Conservation (phyloP, 106 monocot species). For the Triglochin maritima region DNA sequence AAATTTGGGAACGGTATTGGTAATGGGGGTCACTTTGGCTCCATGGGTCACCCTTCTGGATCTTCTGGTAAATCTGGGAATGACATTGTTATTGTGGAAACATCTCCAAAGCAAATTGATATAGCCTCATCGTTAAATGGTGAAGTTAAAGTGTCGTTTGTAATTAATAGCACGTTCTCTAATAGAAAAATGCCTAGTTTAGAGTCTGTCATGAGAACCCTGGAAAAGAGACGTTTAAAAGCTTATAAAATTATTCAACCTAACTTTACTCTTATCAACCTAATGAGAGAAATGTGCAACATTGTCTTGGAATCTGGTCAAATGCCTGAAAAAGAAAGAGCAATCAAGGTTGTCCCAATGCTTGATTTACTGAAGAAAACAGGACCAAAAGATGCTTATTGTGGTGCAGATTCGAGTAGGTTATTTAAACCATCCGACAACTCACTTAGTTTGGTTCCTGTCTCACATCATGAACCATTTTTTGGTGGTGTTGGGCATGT, state of each 20-base stretch:
- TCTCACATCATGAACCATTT: slow-evolving; percentile 13
- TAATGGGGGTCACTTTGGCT: neutral
- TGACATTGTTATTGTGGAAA: neutral
- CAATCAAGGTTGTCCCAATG: slow-evolving; percentile 13
- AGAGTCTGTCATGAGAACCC: slow-evolving; percentile 8
- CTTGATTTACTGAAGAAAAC: slow-evolving; percentile 24
- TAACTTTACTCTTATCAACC: slow-evolving; percentile 7
- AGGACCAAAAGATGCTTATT: neutral
- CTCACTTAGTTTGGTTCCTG: slow-evolving; percentile 17
- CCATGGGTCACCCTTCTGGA: neutral
- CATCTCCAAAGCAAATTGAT: slow-evolving; percentile 3
- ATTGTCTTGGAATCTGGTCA: slow-evolving; percentile 1
- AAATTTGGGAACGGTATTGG: too few relatives aligned
- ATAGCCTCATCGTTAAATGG: slow-evolving; percentile 12
- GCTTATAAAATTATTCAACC: slow-evolving; percentile 18
- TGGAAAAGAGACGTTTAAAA: slow-evolving; percentile 15
- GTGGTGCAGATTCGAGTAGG: neutral
- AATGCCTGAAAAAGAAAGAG: neutral
- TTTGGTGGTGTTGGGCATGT: slow-evolving; percentile 37
- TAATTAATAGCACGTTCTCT: neutral
- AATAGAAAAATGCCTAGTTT: slow-evolving; percentile 6
- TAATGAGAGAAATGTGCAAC: slow-evolving; percentile 19
- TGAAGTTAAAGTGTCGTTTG: slow-evolving; percentile 8
- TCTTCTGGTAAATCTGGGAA: neutral
- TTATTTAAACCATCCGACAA: neutral